A percentile compares a stretch with the other conserved stretches of the same genome.
These are phyloP conservation scores for Exserohilum rostratum DNA, from an alignment of 2,329 filamentous ascomycete species.

Conservation along the genomic window DNA sequence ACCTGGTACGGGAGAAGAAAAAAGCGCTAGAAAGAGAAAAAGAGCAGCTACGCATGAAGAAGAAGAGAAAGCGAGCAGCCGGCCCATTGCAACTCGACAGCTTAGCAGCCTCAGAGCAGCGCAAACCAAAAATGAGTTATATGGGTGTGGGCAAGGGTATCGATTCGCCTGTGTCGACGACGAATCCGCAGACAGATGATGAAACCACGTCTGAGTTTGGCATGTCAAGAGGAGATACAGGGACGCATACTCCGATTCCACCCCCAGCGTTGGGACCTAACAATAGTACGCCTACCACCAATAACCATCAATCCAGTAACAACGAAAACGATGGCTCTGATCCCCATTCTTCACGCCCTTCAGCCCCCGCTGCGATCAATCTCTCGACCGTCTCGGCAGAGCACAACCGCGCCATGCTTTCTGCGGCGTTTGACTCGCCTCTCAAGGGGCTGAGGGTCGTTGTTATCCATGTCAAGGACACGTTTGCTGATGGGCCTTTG, in stretches of 20 bases:
- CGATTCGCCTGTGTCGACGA: conserved; percentile 20
- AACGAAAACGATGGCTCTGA: background rate
- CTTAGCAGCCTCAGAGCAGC: background rate
- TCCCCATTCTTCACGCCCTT: conserved; percentile 21
- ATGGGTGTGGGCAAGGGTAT: conserved; percentile 15
- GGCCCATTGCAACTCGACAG: conserved; percentile 39
- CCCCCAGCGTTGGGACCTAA: background rate
- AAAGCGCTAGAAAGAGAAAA: conserved; percentile 42
- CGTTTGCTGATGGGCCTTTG: conserved; percentile 70
- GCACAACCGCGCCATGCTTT: conserved; percentile 35
- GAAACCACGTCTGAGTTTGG: conserved; percentile 38
- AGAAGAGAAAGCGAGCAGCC: conserved; percentile 68
- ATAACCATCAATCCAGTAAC: background rate
- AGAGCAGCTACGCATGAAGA: conserved; percentile 51
- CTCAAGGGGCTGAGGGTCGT: conserved; percentile 79
- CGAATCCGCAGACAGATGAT: conserved; percentile 26
- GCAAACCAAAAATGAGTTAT: conserved; percentile 24
- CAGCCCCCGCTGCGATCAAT: conserved; percentile 33
- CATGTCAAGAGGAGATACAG: conserved; percentile 15
- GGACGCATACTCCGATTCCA: conserved; percentile 28
- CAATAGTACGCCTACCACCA: background rate
- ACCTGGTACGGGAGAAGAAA: conserved; percentile 66
- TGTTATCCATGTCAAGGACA: conserved; percentile 94
- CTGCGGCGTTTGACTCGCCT: conserved; percentile 50
- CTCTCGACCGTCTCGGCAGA: conserved; percentile 30